A percentile compares a stretch with the other conserved stretches of the same genome.
These are phyloP conservation scores for Botrytis cinerea DNA, from an alignment of 2,329 filamentous ascomycete species.

Conservation along the genomic window DNA sequence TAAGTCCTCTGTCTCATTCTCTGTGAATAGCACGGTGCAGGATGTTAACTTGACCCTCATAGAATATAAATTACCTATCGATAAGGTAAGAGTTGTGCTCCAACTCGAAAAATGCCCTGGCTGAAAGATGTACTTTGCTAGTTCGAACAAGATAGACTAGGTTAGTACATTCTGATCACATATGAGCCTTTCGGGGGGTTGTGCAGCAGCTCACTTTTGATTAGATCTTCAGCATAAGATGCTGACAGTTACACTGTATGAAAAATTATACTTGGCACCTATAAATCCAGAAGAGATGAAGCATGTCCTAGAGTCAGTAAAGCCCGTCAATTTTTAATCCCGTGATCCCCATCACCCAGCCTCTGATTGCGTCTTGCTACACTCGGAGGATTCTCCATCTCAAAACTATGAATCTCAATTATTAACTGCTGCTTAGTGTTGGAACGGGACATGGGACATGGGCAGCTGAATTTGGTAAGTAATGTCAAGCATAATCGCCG, in stretches of 20 bases:
- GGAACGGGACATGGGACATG: constrained; percentile 61
- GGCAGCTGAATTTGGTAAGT: constrained; percentile 58
- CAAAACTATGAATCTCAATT: neutral
- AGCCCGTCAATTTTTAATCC: constrained; percentile 25
- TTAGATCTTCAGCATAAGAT: constrained; percentile 33
- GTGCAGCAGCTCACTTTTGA: constrained; percentile 5
- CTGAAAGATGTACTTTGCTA: constrained; percentile 1
- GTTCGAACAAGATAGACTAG: constrained; percentile 27
- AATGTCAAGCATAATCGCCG: constrained; percentile 15
- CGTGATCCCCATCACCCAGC: neutral
- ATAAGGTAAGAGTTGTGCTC: constrained; percentile 28
- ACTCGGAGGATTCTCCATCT: neutral
- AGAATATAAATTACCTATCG: constrained; percentile 38
- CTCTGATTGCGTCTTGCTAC: neutral
- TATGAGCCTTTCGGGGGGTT: neutral
- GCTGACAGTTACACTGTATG: constrained; percentile 27
- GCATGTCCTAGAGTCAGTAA: constrained; percentile 39
- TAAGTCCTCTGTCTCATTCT: constrained; percentile 20
- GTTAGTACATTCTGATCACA: constrained; percentile 3
- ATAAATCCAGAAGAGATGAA: constrained; percentile 36
- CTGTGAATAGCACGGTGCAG: neutral
- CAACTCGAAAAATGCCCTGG: neutral
- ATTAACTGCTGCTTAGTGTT: constrained; percentile 29
- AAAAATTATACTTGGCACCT: constrained; percentile 31
- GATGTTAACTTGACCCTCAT: neutral